Conservation (phyloP, 164 flowering plant genomes). For the Sedum album region DNA sequence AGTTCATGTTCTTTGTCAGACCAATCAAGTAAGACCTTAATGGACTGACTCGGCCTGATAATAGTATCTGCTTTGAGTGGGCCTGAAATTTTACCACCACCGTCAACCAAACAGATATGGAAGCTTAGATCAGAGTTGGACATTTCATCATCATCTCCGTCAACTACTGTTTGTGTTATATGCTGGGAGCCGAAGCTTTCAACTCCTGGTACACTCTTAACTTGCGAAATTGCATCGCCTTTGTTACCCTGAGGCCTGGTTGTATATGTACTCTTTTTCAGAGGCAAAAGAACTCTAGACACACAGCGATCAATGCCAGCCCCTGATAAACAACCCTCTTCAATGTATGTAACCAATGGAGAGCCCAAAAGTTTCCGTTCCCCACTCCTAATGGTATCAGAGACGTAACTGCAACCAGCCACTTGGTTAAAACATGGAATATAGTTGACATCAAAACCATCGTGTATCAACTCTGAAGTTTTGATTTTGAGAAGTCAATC, state of each 20-base stretch:
- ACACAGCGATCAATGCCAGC: slow-evolving; percentile 53
- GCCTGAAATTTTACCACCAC: slow-evolving; percentile 28
- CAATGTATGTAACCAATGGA: slow-evolving; percentile 66
- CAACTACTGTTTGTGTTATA: slow-evolving; percentile 17
- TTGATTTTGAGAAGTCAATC: too few species aligned
- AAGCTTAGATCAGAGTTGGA: slow-evolving; percentile 28
- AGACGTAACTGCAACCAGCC: slow-evolving; percentile 23
- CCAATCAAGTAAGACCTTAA: slow-evolving; percentile 67
- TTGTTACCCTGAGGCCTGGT: slow-evolving; percentile 20
- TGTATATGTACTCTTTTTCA: slow-evolving; percentile 33
- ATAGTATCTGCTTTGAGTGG: slow-evolving; percentile 37
- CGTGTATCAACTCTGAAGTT: not conserved
- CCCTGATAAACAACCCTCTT: slow-evolving; percentile 36
- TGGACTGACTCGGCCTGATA: slow-evolving; percentile 25
- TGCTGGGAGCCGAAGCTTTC: not conserved
- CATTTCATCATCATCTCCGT: slow-evolving; percentile 29
- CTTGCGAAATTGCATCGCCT: slow-evolving; percentile 39
- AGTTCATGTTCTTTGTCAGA: slow-evolving; percentile 54
- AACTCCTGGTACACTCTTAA: not conserved
- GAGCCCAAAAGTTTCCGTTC: slow-evolving; percentile 51
- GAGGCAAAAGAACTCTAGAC: slow-evolving; percentile 51
- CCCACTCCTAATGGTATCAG: slow-evolving; percentile 30
- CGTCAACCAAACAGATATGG: slow-evolving; percentile 53
- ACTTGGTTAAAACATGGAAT: not conserved
- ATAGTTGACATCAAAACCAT: not conserved